Evolutionary conservation across 2,329 filamentous ascomycete genomes (phyloP).

Genomic region (Aspergillus nomiae): DNA sequence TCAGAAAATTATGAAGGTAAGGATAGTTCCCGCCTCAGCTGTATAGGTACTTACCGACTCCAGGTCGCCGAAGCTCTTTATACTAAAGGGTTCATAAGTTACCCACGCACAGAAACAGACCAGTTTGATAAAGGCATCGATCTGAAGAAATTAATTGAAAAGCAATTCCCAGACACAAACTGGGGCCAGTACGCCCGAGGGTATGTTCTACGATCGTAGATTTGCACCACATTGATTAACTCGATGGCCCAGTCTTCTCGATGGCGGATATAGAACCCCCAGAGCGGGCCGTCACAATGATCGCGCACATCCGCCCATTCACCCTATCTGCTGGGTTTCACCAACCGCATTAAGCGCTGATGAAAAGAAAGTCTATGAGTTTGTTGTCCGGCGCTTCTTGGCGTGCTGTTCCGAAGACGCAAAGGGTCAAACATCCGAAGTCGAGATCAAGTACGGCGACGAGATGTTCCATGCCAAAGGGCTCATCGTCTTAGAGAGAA

Average conservation of each 20-base stretch:
- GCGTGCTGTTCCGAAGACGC: conserved; percentile 96
- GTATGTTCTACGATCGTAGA: conserved; percentile 27
- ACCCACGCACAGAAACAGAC: conserved; percentile 95
- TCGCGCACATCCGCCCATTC: conserved; percentile 95
- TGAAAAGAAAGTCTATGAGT: conserved; percentile 84
- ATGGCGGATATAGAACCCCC: conserved; percentile 78
- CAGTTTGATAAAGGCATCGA: conserved; percentile 91
- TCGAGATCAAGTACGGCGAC: conserved; percentile 80
- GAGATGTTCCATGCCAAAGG: conserved; percentile 83
- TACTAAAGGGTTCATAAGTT: conserved; percentile 94
- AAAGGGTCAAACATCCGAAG: conserved; percentile 78
- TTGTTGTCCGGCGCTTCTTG: conserved; percentile 86
- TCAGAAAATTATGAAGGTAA: conserved; percentile 80
- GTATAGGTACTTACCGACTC: conserved; percentile 7
- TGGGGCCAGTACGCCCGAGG: conserved; percentile 83
- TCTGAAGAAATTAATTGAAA: conserved; percentile 74
- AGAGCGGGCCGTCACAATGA: conserved; percentile 87
- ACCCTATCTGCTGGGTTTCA: conserved; percentile 84
- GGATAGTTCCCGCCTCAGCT: not conserved
- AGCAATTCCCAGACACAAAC: conserved; percentile 72
- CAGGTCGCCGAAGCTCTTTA: conserved; percentile 79
- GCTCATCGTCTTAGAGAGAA: conserved; percentile 80
- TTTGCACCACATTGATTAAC: conserved; percentile 4
- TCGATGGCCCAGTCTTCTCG: conserved; percentile 55
- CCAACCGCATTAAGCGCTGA: conserved; percentile 61